phyloP scores from a whole-genome alignment of 306 rosid species.

The Cyclanthera cordifolia region DNA sequence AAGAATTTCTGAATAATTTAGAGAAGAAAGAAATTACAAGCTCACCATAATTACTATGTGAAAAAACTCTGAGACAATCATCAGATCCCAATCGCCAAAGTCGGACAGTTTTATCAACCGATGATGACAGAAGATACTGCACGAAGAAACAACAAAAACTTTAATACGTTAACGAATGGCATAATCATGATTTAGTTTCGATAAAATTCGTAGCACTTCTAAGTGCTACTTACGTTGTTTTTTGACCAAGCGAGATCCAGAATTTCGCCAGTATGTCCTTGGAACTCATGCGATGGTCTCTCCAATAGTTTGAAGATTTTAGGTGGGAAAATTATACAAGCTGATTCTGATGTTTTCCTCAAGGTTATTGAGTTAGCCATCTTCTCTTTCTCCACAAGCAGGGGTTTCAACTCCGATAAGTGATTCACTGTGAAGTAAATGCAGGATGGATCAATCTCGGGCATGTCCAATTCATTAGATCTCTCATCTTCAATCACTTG shows the following conservation, averaged over 20 bases:
- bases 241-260: slow-evolving; percentile 90
- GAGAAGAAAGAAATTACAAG: slow-evolving; percentile 2
- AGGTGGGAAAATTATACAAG: slow-evolving; percentile 74
- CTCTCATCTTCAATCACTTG: slow-evolving; percentile 82
- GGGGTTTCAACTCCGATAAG: slow-evolving; percentile 66
- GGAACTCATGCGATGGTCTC: slow-evolving; percentile 71
- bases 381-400: slow-evolving; percentile 60
- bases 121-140: slow-evolving; percentile 81
- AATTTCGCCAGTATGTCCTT: slow-evolving; percentile 61
- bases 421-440: slow-evolving; percentile 71
- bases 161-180: slow-evolving; percentile 5
- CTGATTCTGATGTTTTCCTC: slow-evolving; percentile 68
- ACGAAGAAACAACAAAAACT: slow-evolving; percentile 11
- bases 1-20: not conserved
- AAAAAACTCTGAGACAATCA: slow-evolving; percentile 63
- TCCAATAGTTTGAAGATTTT: slow-evolving; percentile 67
- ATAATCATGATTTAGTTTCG: not conserved
- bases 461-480: slow-evolving; percentile 55
- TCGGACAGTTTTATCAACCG: slow-evolving; percentile 85
- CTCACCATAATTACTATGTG: slow-evolving; percentile 86
- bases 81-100: slow-evolving; percentile 68
- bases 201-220: slow-evolving; percentile 4
- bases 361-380: slow-evolving; percentile 31
- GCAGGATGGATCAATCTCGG: slow-evolving; percentile 73
- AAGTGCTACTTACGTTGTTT: slow-evolving; percentile 70